A percentile compares a stretch with the other conserved stretches of the same genome.
These are phyloP conservation scores for Fusarium coicis DNA, from an alignment of 2,329 filamentous ascomycete genomes.

Conservation along the genomic window DNA sequence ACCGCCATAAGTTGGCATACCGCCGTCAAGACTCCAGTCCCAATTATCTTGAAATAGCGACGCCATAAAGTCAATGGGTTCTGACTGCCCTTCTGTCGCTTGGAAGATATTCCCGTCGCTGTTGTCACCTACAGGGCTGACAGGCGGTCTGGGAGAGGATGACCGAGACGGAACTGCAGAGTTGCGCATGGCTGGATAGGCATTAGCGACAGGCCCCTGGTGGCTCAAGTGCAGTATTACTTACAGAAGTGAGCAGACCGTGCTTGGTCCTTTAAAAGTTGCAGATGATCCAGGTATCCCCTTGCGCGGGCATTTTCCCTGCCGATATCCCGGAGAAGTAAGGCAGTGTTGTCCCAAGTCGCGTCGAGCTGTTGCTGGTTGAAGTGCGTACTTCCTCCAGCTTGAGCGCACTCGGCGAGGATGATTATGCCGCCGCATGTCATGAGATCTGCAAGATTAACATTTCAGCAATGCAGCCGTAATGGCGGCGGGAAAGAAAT, in stretches of 20 bases:
- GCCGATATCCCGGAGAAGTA: background rate
- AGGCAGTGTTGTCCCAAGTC: background rate
- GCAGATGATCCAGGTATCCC: background rate
- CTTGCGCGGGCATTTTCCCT: background rate
- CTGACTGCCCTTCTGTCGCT: no score
- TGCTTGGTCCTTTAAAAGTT: background rate
- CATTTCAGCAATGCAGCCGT: no score
- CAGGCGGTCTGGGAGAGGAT: background rate
- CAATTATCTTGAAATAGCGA: background rate
- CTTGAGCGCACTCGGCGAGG: background rate
- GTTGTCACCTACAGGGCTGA: no score
- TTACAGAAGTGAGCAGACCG: background rate
- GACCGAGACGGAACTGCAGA: background rate
- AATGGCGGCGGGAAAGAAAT: no score
- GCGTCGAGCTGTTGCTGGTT: conserved; percentile 3
- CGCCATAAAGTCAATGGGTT: no score
- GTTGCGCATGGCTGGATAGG: background rate
- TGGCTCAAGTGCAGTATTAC: no score
- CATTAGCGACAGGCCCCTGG: no score
- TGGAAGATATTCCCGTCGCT: no score
- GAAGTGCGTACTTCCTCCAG: background rate
- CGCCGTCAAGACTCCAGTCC: conserved; percentile 4
- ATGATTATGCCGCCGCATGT: background rate
- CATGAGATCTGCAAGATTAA: no score
- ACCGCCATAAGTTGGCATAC: background rate